Evolutionary conservation across 192 early-diverging fungal genomes (phyloP).

Genomic region (Coemansia sp.): DNA sequence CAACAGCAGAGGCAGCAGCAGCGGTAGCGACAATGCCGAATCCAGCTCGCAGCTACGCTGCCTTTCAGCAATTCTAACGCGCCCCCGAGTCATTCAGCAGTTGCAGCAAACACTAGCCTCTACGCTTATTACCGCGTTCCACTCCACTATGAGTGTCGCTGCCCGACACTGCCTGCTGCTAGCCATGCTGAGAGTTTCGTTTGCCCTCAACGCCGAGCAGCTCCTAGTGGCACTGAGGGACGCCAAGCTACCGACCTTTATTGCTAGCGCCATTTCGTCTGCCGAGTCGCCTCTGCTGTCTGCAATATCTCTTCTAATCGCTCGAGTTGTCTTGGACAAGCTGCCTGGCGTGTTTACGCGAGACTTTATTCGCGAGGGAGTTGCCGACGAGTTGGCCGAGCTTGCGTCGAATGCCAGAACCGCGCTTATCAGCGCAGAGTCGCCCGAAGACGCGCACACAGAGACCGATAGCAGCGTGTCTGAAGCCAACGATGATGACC

Average conservation of each 20-base stretch:
- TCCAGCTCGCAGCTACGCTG: neutral
- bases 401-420: conserved; percentile 23
- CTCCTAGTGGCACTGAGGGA: conserved; percentile 57
- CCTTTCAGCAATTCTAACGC: conserved; percentile 9
- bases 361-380: conserved; percentile 78
- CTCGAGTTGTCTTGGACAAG: conserved; percentile 64
- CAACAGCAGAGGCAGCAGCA: neutral
- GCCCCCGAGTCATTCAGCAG: conserved; percentile 22
- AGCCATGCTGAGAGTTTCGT: conserved; percentile 61
- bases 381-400: conserved; percentile 63
- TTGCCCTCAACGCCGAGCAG: conserved; percentile 51
- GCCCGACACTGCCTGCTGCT: conserved; percentile 70
- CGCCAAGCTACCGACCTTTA: conserved; percentile 22
- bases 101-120: conserved; percentile 62
- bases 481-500: neutral
- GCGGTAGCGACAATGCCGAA: neutral
- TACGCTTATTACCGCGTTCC: conserved; percentile 71
- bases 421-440: neutral
- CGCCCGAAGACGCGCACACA: neutral
- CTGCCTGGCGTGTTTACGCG: conserved; percentile 60
- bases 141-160: conserved; percentile 64
- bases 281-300: conserved; percentile 25
- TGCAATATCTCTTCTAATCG: conserved; percentile 45
- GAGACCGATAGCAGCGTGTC: conserved; percentile 4
- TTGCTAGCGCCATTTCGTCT: conserved; percentile 23